Percentiles rank a stretch among this genome's conserved stretches.
Evolutionary conservation across 257 asterid species (phyloP).

Genomic region (Solanum sitiens): DNA sequence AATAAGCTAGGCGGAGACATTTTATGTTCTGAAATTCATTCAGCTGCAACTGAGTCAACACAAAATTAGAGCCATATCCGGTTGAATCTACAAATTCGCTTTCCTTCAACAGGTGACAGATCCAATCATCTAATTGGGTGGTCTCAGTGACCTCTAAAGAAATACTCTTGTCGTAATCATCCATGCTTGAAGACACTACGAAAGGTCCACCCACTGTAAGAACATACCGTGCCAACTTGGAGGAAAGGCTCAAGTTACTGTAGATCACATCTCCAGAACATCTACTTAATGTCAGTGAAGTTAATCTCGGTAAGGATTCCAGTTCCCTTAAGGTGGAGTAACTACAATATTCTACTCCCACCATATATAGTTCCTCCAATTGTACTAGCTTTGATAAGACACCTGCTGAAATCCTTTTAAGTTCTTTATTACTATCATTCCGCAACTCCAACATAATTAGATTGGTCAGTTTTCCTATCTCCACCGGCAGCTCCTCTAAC

Average conservation of each 20-base stretch:
- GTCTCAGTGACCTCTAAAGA: background rate
- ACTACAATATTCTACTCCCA: background rate
- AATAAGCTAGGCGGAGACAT: background rate
- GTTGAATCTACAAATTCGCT: background rate
- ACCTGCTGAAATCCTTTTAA: background rate
- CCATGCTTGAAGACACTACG: no score
- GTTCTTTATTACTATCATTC: background rate
- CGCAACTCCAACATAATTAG: background rate
- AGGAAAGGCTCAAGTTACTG: background rate
- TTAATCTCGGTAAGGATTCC: background rate
- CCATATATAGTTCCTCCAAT: slow-evolving; percentile 6
- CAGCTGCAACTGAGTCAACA: background rate
- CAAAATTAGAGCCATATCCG: background rate
- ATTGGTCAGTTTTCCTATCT: background rate
- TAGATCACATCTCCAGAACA: background rate
- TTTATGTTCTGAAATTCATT: background rate
- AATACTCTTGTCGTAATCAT: background rate
- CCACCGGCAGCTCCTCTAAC: background rate
- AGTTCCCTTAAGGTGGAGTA: slow-evolving; percentile 1
- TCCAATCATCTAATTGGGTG: background rate
- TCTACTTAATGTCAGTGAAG: background rate
- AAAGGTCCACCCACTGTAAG: background rate
- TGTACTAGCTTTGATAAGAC: background rate
- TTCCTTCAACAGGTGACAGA: background rate
- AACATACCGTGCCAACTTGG: background rate